phyloP scores from a whole-genome alignment of 2,329 filamentous ascomycete species.

The Microdochium bolleyi region DNA sequence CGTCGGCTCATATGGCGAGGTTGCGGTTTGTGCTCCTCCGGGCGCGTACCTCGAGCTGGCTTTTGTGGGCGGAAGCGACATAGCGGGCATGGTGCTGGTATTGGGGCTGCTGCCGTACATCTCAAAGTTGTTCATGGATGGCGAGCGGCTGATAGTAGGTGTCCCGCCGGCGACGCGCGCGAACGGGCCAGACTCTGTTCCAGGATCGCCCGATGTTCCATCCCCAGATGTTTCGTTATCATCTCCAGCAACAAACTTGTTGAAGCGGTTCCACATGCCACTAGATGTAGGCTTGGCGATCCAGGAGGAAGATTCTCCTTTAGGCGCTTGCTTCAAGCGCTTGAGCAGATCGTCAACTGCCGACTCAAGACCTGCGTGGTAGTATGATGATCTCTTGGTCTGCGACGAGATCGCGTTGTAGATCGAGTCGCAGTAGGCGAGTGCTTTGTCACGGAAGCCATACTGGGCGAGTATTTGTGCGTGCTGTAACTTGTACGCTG shows the following conservation, averaged over 20 bases:
- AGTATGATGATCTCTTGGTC: constrained; percentile 79
- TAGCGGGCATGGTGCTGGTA: constrained; percentile 21
- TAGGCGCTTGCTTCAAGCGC: constrained; percentile 77
- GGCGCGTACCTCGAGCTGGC: constrained; percentile 45
- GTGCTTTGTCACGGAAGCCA: constrained; percentile 73
- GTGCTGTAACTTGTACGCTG: constrained; percentile 86
- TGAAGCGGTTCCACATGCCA: constrained; percentile 86
- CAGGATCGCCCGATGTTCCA: constrained; percentile 45
- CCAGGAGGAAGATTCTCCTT: constrained; percentile 76
- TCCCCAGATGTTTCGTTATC: constrained; percentile 61
- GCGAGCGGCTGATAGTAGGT: constrained; percentile 65
- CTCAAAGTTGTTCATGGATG: constrained; percentile 65
- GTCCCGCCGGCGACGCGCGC: constrained; percentile 71
- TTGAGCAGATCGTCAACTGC: constrained; percentile 77
- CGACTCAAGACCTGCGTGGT: constrained; percentile 65
- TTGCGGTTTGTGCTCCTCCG: constrained; percentile 16
- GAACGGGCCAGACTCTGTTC: constrained; percentile 67
- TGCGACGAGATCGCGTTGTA: constrained; percentile 66
- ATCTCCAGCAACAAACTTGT: constrained; percentile 91
- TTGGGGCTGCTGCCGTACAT: constrained; percentile 50
- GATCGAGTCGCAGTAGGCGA: constrained; percentile 88
- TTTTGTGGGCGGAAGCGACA: constrained; percentile 26
- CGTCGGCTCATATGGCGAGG: constrained; percentile 27
- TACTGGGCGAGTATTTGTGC: constrained; percentile 77
- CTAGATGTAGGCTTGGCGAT: constrained; percentile 89